Evolutionary conservation across 106 monocot species (phyloP), one percentile per base, ranked within the genome.

Genomic region (Dendrobium nobile): DNA sequence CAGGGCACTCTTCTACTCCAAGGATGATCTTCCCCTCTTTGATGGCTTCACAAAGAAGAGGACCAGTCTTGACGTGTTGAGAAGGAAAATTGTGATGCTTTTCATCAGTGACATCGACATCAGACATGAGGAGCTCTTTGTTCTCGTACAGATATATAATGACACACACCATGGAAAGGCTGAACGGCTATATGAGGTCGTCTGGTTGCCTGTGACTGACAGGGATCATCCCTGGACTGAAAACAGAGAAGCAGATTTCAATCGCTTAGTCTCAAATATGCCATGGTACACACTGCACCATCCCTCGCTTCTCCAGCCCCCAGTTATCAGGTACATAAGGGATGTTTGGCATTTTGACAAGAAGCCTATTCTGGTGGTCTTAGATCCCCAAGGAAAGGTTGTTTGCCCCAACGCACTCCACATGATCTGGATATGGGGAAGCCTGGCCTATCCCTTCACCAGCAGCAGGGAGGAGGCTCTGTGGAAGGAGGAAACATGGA

Each of bases 401-500:
- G 89, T 84, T 11, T 91, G 85, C 73, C 95, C 89, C 2, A 93
- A 95, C 64, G 92, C 95, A 20, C 51, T 93, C 33, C 88, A 91
- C 85, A 95, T 95, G 95, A 91, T 93, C 75, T 93, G 86, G 91
- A 95, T 95, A 28, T 95, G 95, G 95, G 92, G 95, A 19, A 93
- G 86, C 81, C 75, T 88, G 20, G 92, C 92, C 3, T 93, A 87
- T 78, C 95, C 95, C 28, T 95, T 95, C 41, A 89, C 87, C 24
- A 92, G 86, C 73, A 77, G 15, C 64, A 87, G 89, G 82, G 95
- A 95, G 83, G 91, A 92, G 54, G 88, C 91, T 16, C 85, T 95
- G 26, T 92, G 95, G 92, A 93, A 74, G 84, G 95, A 95, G 10
- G 95, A 92, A 79, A 87, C 82, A 24, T 92, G 95, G 95, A 61